These are phyloP conservation scores for Yamadazyma songkhlaensis DNA, from an alignment of 1,139 yeast genomes.

Conservation along the genomic window DNA sequence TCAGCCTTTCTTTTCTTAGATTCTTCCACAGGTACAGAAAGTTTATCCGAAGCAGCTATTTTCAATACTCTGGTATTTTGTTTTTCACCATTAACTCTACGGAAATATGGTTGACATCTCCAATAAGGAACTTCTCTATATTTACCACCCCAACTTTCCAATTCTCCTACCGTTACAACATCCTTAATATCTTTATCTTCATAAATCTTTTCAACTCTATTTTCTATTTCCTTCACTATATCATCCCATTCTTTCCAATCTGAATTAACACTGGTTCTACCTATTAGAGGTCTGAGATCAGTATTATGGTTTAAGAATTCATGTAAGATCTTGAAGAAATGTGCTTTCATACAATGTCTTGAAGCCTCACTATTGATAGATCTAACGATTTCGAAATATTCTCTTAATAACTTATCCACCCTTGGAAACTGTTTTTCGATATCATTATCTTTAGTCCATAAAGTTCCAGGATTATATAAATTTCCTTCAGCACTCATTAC, in stretches of 20 bases:
- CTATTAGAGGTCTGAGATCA: constrained; percentile 74
- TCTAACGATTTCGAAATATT: constrained; percentile 83
- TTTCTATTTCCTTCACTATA: constrained; percentile 68
- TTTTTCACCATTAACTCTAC: constrained; percentile 73
- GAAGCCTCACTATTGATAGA: constrained; percentile 55
- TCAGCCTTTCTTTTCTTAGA: background rate
- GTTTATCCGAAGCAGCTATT: constrained; percentile 33
- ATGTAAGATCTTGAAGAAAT: constrained; percentile 81
- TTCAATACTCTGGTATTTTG: constrained; percentile 41
- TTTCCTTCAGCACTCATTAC: constrained; percentile 98
- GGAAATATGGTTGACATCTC: constrained; percentile 95
- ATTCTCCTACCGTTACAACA: constrained; percentile 49
- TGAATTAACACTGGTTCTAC: constrained; percentile 48
- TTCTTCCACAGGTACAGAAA: background rate
- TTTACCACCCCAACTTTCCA: constrained; percentile 73
- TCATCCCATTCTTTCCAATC: constrained; percentile 62
- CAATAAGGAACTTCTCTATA: constrained; percentile 90
- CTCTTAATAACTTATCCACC: constrained; percentile 78
- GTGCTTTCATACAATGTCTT: constrained; percentile 83
- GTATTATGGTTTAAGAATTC: constrained; percentile 73
- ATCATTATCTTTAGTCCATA: constrained; percentile 54
- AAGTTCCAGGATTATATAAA: constrained; percentile 89
- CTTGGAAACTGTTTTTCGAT: constrained; percentile 75
- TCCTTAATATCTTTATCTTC: constrained; percentile 42
- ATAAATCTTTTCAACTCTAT: constrained; percentile 56